These are phyloP conservation scores for Cercospora sp. DNA, from an alignment of 2,329 filamentous ascomycete species.

Conservation along the genomic window DNA sequence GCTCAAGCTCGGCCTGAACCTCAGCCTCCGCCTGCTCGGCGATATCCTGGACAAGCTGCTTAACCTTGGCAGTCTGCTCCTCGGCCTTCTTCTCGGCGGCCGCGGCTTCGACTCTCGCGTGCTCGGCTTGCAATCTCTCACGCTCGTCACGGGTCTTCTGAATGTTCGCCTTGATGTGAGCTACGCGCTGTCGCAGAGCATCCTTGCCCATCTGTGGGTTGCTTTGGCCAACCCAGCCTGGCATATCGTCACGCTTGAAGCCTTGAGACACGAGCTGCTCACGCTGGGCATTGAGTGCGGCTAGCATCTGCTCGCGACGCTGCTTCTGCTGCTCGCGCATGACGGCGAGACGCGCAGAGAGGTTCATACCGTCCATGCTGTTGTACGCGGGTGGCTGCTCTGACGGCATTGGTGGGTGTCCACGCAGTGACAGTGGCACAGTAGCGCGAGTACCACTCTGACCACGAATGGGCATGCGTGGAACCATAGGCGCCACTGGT, in stretches of 20 bases:
- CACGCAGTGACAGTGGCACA: background rate
- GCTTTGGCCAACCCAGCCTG: slow-evolving; percentile 14
- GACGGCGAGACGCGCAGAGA: slow-evolving; percentile 28
- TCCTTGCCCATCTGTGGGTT: slow-evolving; percentile 22
- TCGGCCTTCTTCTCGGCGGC: slow-evolving; percentile 33
- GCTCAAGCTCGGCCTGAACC: slow-evolving; percentile 27
- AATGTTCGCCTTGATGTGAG: slow-evolving; percentile 37
- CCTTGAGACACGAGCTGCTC: slow-evolving; percentile 24
- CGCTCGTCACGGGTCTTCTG: slow-evolving; percentile 37
- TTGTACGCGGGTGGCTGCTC: slow-evolving; percentile 27
- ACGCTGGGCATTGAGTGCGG: slow-evolving; percentile 28
- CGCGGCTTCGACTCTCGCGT: slow-evolving; percentile 34
- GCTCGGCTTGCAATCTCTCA: slow-evolving; percentile 27
- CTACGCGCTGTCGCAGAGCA: slow-evolving; percentile 35
- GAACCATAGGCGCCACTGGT: slow-evolving; percentile 6
- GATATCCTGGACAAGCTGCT: slow-evolving; percentile 36
- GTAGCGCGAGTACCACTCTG: background rate
- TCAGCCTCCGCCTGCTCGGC: slow-evolving; percentile 40
- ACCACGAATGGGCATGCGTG: slow-evolving; percentile 14
- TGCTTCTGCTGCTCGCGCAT: slow-evolving; percentile 35
- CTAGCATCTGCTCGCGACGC: slow-evolving; percentile 41
- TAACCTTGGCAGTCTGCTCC: slow-evolving; percentile 32
- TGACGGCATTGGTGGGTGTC: slow-evolving; percentile 15
- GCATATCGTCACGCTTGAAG: slow-evolving; percentile 22
- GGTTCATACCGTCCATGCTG: slow-evolving; percentile 22